These are phyloP conservation scores for Leccinum sublutescens DNA, from an alignment of 768 basidiomycete species.

Conservation along the genomic window DNA sequence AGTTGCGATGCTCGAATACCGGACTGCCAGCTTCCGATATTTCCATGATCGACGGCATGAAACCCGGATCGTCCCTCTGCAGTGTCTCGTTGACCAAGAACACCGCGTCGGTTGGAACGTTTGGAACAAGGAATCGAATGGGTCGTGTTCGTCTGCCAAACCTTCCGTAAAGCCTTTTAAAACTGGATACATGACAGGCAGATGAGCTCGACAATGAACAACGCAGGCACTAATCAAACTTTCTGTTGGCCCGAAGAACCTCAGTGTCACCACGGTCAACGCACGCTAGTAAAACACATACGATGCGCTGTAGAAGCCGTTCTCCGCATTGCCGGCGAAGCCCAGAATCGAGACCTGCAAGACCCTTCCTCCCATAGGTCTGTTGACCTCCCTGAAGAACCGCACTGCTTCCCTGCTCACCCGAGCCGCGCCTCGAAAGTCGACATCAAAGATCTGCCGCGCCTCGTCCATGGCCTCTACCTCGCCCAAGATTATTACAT, in stretches of 20 bases:
- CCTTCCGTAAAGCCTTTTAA: conserved; percentile 17
- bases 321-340: conserved; percentile 13
- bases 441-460: conserved; percentile 33
- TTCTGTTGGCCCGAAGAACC: conserved; percentile 2
- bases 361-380: too few species aligned
- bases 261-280: background rate
- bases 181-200: conserved; percentile 2
- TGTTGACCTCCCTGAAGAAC: too few species aligned
- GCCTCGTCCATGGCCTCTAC: conserved; percentile 35
- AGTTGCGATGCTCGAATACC: conserved; percentile 86
- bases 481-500: conserved; percentile 29
- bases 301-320: conserved; percentile 26
- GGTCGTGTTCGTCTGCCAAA: conserved; percentile 10
- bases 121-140: background rate
- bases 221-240: conserved; percentile 10
- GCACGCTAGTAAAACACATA: conserved; percentile 1
- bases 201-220: background rate
- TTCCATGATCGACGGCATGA: conserved; percentile 69
- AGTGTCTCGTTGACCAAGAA: conserved; percentile 66
- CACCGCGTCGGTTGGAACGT: conserved; percentile 30
- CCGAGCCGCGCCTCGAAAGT: conserved; percentile 35
- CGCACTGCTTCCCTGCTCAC: too few species aligned
- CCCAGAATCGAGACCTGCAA: conserved; percentile 37
- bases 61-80: conserved; percentile 53
- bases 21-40: conserved; percentile 86